phyloP scores from a whole-genome alignment of 2,329 filamentous ascomycete species.

The Sclerotinia spermophila region DNA sequence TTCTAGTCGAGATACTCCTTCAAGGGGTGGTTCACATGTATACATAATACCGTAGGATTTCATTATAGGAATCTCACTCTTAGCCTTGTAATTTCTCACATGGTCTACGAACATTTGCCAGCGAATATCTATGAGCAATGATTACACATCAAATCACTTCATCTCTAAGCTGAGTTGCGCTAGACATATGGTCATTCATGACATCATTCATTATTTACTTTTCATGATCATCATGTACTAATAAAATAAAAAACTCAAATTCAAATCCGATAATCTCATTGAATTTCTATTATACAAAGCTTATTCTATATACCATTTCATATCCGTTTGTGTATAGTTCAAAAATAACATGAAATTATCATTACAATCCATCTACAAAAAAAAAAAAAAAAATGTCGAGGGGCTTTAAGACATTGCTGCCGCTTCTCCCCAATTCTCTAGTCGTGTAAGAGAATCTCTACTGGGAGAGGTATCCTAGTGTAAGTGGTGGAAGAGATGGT shows the following conservation, averaged over 20 bases:
- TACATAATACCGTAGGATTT: neutral
- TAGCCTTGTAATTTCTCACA: rapidly evolving
- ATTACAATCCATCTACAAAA: no score
- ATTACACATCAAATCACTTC: neutral
- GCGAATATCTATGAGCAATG: no score
- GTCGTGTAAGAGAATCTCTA: neutral
- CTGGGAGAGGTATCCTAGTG: neutral
- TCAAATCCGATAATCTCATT: neutral
- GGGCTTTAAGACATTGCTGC: neutral
- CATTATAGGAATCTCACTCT: neutral
- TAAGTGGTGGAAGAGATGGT: neutral
- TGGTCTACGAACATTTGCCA: neutral
- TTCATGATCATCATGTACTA: neutral
- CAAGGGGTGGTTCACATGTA: neutral
- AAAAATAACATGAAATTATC: neutral
- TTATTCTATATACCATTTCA: no score
- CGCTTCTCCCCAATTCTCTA: neutral
- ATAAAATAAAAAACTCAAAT: neutral
- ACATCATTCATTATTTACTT: no score
- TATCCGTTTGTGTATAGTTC: neutral
- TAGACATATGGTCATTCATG: neutral
- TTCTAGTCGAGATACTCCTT: constrained; percentile 22
- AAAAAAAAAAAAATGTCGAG: neutral
- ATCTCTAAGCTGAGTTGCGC: neutral
- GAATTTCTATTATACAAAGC: neutral